Base-by-base conservation (phyloP, 352 stramenopile species). In the Plasmopara muralis region DNA sequence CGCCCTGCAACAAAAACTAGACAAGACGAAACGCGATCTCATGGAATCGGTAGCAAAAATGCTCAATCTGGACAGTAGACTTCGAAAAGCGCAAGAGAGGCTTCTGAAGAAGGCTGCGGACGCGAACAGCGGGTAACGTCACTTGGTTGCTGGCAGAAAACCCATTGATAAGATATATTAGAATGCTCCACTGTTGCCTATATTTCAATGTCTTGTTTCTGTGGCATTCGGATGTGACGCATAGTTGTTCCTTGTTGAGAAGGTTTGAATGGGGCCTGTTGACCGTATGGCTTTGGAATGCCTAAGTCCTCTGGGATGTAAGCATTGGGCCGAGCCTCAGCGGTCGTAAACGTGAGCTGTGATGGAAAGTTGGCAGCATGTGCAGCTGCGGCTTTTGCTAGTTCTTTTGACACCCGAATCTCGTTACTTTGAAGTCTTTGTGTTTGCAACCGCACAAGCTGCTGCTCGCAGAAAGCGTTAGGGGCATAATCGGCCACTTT, bases 271-370 rank as follows among this genome's bases (percentile, higher is more conserved):
- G 92, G 93, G 13, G 90, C 90, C 15, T 87, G 70, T 31, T 70
- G 65, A 18, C 93, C 89, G 61, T 98, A 98, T 35, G 92, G 93
- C 64, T 96, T 96, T 1, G 93, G 90, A 45, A 98, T 95, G 14
- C 87, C 87, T 38, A 97, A 66, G 10, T 91, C 87, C 29, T 96
- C 83, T 9, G 92, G 92, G 47, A 98, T 95, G 66, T 98, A 98
- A 1, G 92, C 93, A 52, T 96, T 98, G 25, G 92, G 92, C 18
- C 93, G 70, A 18, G 87, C 82, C 58, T 96, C 85, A 43, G 92
- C 93, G 5, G 85, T 97, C 41, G 87, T 96, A 55, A 84, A 87
- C 29, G 71, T 83, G 49, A 90, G 59, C 47, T 89, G 78, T n/a
- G 77, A 67, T 4, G 79, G 72, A 41, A 86, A 87, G 44, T 74